phyloP scores from a whole-genome alignment of 176 grass and related monocot genomes.

The Aegilops sharonensis region DNA sequence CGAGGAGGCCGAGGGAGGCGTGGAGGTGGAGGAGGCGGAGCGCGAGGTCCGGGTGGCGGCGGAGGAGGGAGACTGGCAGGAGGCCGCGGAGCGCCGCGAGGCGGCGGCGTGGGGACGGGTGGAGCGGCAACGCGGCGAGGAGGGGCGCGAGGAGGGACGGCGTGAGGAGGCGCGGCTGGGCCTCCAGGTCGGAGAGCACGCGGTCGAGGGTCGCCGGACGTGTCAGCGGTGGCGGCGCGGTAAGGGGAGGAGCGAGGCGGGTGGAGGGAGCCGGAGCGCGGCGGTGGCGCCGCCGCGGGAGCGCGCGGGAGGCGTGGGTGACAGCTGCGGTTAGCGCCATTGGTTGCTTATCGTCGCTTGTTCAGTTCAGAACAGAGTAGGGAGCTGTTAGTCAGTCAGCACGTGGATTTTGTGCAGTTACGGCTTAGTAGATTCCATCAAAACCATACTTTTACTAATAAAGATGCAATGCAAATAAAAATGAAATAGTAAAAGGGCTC shows the following conservation, averaged over 20 bases:
- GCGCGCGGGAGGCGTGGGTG: no score
- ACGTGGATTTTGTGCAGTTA: no score
- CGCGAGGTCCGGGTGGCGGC: conserved; percentile 29
- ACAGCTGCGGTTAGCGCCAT: no score
- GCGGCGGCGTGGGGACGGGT: conserved; percentile 23
- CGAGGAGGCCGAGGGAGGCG: conserved; percentile 39
- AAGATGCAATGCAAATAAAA: no score
- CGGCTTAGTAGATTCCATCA: no score
- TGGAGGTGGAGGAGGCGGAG: conserved; percentile 39
- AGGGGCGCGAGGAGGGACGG: conserved; percentile 21
- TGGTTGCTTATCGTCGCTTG: no score
- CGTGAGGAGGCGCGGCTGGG: conserved; percentile 32
- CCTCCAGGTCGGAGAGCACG: conserved; percentile 56
- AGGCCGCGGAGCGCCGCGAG: conserved; percentile 37
- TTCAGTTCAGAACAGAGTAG: no score
- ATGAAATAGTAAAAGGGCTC: no score
- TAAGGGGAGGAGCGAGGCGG: neutral
- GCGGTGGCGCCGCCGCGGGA: no score
- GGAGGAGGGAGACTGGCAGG: conserved; percentile 45
- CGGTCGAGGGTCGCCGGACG: conserved; percentile 27
- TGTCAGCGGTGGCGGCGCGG: conserved; percentile 1
- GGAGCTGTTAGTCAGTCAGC: no score
- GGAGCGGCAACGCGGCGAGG: conserved; percentile 23
- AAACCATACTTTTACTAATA: no score
- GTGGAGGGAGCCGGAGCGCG: neutral